Evolutionary conservation across 768 basidiomycete genomes (phyloP).

Genomic region (Pholiota conissans): DNA sequence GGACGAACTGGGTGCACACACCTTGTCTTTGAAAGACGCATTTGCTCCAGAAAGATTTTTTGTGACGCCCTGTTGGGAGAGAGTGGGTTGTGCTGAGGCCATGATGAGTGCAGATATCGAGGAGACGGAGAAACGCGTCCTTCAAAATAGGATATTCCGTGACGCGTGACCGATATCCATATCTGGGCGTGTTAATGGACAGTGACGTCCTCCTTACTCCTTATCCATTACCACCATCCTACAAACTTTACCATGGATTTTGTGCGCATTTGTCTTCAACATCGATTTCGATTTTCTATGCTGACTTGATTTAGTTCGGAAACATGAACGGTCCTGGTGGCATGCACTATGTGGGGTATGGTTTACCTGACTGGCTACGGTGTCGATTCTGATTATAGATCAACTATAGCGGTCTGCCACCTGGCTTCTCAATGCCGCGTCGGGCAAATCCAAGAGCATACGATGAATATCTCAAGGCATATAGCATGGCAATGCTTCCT

Average conservation of each 20-base stretch:
- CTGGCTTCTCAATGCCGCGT: slow-evolving; percentile 46
- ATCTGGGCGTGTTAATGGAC: slow-evolving; percentile 19
- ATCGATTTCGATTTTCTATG: slow-evolving; percentile 10
- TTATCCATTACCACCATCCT: slow-evolving; percentile 9
- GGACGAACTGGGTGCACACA: slow-evolving; percentile 23
- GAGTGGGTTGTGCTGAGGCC: slow-evolving; percentile 34
- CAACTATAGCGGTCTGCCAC: slow-evolving; percentile 50
- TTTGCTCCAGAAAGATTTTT: slow-evolving; percentile 58
- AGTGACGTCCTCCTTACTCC: slow-evolving; percentile 12
- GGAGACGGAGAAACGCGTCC: slow-evolving; percentile 30
- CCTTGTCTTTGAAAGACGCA: slow-evolving; percentile 88
- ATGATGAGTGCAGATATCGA: slow-evolving; percentile 21
- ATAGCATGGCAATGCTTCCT: slow-evolving; percentile 92
- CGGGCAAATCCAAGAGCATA: slow-evolving; percentile 72
- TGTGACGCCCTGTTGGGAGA: slow-evolving; percentile 39
- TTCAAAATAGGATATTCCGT: slow-evolving; percentile 28
- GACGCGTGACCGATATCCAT: slow-evolving; percentile 32
- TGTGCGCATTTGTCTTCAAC: slow-evolving; percentile 29
- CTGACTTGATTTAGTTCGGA: slow-evolving; percentile 32
- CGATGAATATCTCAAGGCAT: slow-evolving; percentile 92
- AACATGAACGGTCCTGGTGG: slow-evolving; percentile 55
- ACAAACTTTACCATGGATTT: slow-evolving; percentile 37
- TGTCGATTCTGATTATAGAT: slow-evolving; percentile 14
- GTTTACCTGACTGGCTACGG: neutral
- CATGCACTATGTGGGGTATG: slow-evolving; percentile 65